Evolutionary conservation across 1,284 basidiomycete genomes (phyloP).

Genomic region (Anthracocystis panici-leucophaei): DNA sequence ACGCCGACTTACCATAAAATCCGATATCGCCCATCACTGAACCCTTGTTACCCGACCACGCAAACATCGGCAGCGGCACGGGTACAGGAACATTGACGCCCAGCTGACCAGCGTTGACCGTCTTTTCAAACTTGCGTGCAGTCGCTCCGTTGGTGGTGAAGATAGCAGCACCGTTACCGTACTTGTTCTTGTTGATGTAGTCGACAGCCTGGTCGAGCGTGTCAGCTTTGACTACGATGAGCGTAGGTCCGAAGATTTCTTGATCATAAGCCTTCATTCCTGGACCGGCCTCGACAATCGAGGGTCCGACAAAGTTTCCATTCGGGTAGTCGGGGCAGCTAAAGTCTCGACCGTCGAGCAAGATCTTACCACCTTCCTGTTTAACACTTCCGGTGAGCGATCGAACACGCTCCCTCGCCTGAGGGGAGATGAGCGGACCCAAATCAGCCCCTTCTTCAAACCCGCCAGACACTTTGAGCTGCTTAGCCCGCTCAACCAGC

Average conservation of each 20-base stretch:
- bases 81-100: constrained; percentile 89
- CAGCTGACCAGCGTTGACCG: constrained; percentile 87
- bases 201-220: constrained; percentile 88
- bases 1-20: constrained; percentile 60
- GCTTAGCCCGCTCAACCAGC: constrained; percentile 83
- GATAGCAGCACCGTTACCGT: constrained; percentile 91
- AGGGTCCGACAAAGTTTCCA: constrained; percentile 96
- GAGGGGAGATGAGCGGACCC: constrained; percentile 94
- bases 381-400: constrained; percentile 83
- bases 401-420: constrained; percentile 83
- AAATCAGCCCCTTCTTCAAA: constrained; percentile 89
- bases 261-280: constrained; percentile 84
- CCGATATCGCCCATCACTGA: constrained; percentile 79
- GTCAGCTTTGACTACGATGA: constrained; percentile 83
- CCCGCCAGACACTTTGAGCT: constrained; percentile 86
- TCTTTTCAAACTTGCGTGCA: constrained; percentile 89
- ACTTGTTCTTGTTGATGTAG: constrained; percentile 60
- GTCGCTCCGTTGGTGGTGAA: constrained; percentile 98
- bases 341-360: constrained; percentile 84
- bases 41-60: constrained; percentile 91
- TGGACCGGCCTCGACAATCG: constrained; percentile 84
- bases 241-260: constrained; percentile 94
- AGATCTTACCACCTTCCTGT: constrained; percentile 84
- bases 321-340: constrained; percentile 82
- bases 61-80: constrained; percentile 84